phyloP scores from a whole-genome alignment of 345 rosid species.

The Kernera saxatilis region DNA sequence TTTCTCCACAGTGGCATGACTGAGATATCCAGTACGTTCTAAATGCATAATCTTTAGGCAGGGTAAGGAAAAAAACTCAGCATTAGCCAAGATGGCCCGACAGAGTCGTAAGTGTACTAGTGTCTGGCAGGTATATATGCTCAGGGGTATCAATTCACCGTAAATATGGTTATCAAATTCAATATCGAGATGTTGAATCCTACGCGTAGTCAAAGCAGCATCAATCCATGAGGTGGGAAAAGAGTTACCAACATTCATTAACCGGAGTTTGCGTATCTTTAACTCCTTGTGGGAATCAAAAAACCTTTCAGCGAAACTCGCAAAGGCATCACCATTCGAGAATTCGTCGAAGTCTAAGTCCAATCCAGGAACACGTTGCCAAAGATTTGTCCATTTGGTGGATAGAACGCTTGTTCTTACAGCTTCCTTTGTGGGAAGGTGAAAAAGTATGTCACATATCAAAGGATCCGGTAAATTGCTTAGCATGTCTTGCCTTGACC shows the following conservation, averaged over 20 bases:
- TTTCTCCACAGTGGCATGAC: background rate
- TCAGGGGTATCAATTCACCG: background rate
- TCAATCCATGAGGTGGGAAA: background rate
- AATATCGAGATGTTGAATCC: background rate
- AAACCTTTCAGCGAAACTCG: background rate
- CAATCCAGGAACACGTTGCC: background rate
- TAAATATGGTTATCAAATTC: accelerated
- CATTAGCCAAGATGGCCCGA: background rate
- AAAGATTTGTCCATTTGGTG: background rate
- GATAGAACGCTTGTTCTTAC: background rate
- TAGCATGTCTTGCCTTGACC: background rate
- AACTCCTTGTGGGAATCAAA: background rate
- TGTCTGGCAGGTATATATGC: background rate
- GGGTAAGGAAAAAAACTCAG: slow-evolving; percentile 1
- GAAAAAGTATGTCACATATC: background rate
- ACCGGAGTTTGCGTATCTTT: background rate
- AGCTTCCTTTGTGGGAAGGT: background rate
- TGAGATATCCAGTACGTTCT: background rate
- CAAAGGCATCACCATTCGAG: background rate
- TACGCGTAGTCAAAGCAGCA: background rate
- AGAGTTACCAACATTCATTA: background rate
- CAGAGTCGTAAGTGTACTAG: background rate
- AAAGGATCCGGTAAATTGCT: background rate
- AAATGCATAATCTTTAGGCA: background rate
- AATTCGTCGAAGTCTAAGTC: background rate